Base-by-base conservation (phyloP, 306 rosid genomes). In the Trifolium dubium region DNA sequence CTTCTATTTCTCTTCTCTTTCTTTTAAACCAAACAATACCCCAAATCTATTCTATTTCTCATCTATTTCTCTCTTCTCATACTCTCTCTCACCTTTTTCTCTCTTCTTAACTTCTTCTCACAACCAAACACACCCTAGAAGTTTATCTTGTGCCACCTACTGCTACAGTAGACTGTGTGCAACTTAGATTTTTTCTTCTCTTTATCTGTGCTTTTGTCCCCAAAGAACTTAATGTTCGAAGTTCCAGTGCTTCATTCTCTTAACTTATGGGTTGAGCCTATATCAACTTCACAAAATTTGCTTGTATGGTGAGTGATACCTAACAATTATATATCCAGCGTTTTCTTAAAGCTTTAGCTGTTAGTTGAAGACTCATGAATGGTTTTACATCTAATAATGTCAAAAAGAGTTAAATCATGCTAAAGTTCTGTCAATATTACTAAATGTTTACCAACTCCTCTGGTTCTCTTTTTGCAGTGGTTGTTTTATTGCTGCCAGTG, bases 401-500 rank as follows among this genome's bases (percentile, higher is more conserved):
- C 64, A 19, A 60, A 40, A 64, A 71, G 12, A 34, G 47, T 71
- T 62, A 47, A 59, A 82, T 53, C 35, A 75, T 35, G 30, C 63
- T 64, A 23, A 66, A 41, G 37, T 58, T 75, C 46, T 71, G 64
- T 43, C 30, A 51, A 50, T 80, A 60, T 75, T 75, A 53, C 32
- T 83, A 73, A 80, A 56, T 32, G 23, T 23, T 23, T 23, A 60
- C 66, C 32, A 60, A 60, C 56, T 64, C 70, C 6, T 17, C 8
- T 43, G 68, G 35, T 74, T 81, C 69, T 73, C 81, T 75, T 81
- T 85, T 63, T 88, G 58, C 92, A 91, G 97, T 85, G 98, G 98
- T 85, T 89, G 96, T 85, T 93, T 86, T 84, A 82, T 93, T 77
- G 98, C 98, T 84, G 86, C 81, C 69, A 89, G 98, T 77, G 96